These are phyloP conservation scores for Pelargonium citronellum DNA, from an alignment of 441 rosid species.

Conservation along the genomic window DNA sequence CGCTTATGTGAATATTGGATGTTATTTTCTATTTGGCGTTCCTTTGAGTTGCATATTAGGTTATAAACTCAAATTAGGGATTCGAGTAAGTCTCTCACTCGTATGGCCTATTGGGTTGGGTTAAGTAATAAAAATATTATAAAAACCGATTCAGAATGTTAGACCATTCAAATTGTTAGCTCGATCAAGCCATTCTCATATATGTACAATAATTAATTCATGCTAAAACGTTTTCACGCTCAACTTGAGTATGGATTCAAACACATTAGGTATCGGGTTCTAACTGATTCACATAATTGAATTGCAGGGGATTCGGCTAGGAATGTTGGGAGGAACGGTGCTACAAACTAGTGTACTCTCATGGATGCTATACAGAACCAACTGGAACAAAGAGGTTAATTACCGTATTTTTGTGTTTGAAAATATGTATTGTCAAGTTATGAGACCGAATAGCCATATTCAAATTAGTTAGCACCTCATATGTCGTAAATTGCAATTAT, in stretches of 20 bases:
- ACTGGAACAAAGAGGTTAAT: constrained; percentile 51
- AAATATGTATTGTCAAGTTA: neutral
- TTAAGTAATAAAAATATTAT: neutral
- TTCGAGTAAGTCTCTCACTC: constrained; percentile 25
- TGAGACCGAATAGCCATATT: too few relatives aligned
- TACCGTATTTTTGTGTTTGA: neutral
- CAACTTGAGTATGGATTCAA: too few relatives aligned
- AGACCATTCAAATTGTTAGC: too few relatives aligned
- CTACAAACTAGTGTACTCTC: constrained; percentile 40
- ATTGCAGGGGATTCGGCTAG: constrained; percentile 52
- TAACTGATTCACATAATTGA: too few relatives aligned
- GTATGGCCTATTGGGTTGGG: neutral
- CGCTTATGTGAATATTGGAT: constrained; percentile 60
- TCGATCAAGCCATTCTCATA: too few relatives aligned
- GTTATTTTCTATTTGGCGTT: constrained; percentile 43
- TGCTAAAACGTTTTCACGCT: too few relatives aligned
- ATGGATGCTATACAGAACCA: constrained; percentile 39
- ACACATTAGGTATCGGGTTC: too few relatives aligned
- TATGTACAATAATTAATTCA: too few relatives aligned
- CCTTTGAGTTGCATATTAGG: constrained; percentile 53
- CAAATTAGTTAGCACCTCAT: neutral
- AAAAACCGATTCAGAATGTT: too few relatives aligned
- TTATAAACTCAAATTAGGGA: constrained; percentile 36
- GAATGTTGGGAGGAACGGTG: constrained; percentile 47
- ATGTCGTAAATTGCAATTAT: neutral